Base-by-base conservation (phyloP, 2,329 filamentous ascomycete species). In the Exophiala spinifera region DNA sequence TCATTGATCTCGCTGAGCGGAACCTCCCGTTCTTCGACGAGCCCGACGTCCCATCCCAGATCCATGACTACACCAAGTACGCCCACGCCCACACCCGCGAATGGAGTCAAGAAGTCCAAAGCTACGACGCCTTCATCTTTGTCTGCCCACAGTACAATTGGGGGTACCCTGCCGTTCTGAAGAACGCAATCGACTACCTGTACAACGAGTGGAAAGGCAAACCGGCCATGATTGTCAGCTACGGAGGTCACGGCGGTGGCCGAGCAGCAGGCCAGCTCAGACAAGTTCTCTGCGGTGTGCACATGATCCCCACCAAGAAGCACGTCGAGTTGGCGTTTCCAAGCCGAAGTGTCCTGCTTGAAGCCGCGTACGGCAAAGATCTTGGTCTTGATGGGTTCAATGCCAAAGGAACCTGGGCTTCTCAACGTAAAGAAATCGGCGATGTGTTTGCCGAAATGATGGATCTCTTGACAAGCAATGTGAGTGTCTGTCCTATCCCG, bases 141-240 rank as follows among this genome's bases (percentile, higher is more conserved):
- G 62, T 75, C 4, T 68, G 67, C 2, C 72, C 73, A 1, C 72
- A 73, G 39, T 85, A 84, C 63, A 84, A 85, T 69, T 78, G 70
- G 64, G 75, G 79, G 19, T 68, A 82, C 4, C 71, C 81, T 0
- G 80, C 76, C 0, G 74, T 70, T 5, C 68, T 80, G 44, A 85
- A 85, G 71, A 86, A 84, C 63, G 81, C 82, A 3, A 74, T 86
- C 51, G 83, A 85, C 64, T 85, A 82, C 62, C 72, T 86, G 1
- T 77, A 74, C 61, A 69, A 83, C 61, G 81, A 84, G 63, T 84
- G 80, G 78, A 74, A 67, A 20, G 78, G 75, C 5, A 84, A 84
- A 65, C 77, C 80, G 0, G 74, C 73, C 19, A 69, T 70, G 44
- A 71, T 84, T 52, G 73, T 85, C 21, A 78, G 73, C 51, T 84